A percentile compares a stretch with the other conserved stretches of the same genome.
Conservation (phyloP, 225 moss, liverwort and hornwort species). For the Pseudoscleropodium purum region DNA sequence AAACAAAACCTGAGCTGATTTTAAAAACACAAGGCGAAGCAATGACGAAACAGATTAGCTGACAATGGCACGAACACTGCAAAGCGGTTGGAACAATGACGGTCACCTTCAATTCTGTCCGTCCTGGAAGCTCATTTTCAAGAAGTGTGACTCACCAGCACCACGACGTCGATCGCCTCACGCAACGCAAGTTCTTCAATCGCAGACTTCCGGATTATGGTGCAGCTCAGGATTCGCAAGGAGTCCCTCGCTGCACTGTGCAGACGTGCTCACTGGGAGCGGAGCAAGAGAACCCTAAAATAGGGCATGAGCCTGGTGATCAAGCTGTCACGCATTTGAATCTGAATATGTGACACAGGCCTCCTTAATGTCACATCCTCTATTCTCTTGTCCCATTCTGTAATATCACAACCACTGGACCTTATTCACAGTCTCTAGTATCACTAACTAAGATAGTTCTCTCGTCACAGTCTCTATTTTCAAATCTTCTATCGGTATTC, state of each 20-base stretch:
- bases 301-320: neutral
- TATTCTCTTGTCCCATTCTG: neutral
- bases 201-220: neutral
- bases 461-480: too few species aligned
- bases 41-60: neutral
- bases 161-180: neutral
- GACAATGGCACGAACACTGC: neutral
- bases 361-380: neutral
- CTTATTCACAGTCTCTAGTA: neutral
- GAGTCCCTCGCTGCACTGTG: conserved; percentile 11
- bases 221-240: conserved; percentile 22
- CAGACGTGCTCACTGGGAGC: neutral
- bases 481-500: neutral
- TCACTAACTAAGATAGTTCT: too few species aligned
- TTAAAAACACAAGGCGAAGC: neutral
- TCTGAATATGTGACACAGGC: neutral
- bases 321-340: neutral
- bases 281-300: neutral
- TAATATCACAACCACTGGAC: neutral
- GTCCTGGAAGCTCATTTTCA: neutral
- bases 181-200: neutral
- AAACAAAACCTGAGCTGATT: neutral
- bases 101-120: neutral
- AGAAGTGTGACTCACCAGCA: neutral
- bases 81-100: neutral